A percentile compares a stretch with the other conserved stretches of the same genome.
Evolutionary conservation across 768 basidiomycete species (phyloP).

Genomic region (Paxillus rubicundulus): DNA sequence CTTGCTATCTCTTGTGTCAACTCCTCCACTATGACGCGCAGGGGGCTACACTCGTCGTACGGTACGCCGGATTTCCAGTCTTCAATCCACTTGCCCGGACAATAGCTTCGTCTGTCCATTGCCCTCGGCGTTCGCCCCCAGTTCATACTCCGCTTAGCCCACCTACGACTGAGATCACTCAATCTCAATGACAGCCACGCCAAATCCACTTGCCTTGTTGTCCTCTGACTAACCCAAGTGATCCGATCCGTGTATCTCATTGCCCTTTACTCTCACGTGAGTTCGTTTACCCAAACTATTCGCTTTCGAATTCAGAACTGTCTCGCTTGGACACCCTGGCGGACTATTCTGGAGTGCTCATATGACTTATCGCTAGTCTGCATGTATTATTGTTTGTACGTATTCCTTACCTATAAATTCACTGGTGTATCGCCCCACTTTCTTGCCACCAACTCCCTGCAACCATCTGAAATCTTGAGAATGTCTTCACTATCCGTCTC

Average conservation of each 20-base stretch:
- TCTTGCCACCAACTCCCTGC: neutral
- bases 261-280: constrained; percentile 7
- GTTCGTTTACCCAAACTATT: constrained; percentile 1
- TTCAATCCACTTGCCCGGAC: neutral
- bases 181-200: neutral
- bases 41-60: neutral
- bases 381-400: constrained; percentile 5
- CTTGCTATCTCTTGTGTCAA: no score
- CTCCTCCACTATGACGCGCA: neutral
- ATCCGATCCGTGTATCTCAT: constrained; percentile 4
- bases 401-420: constrained; percentile 23
- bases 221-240: neutral
- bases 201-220: neutral
- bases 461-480: neutral
- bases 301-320: neutral
- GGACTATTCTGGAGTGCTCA: neutral
- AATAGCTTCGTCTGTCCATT: neutral
- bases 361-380: neutral
- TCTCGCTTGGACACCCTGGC: neutral
- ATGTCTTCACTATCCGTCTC: constrained; percentile 21
- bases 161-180: neutral
- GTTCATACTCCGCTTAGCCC: constrained; percentile 17
- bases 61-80: neutral
- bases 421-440: constrained; percentile 2
- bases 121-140: neutral